Evolutionary conservation across 345 rosid genomes (phyloP), one percentile per base, ranked within the genome.

Genomic region (Laguncularia racemosa): DNA sequence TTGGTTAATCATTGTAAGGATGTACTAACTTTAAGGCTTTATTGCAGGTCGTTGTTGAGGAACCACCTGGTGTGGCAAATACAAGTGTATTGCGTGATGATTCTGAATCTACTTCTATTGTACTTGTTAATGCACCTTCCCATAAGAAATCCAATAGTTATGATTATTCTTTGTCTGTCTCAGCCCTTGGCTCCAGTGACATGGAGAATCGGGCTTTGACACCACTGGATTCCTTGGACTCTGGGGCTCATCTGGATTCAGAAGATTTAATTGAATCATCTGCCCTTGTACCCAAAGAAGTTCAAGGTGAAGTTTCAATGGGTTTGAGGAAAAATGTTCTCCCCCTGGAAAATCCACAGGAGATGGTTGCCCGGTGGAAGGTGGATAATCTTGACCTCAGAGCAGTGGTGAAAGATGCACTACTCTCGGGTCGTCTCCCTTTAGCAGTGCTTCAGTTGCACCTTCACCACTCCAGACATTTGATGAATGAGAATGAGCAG

Each of bases 331-430:
- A 76, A 71, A 78, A 76, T 60, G 67, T 70, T 59, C 82, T 86
- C 71, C 88, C 95, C 48, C 62, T 80, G 70, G 99, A 93, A 77
- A 93, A 89, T 70, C 91, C 99, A 38, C 76, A 77, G 71, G 97
- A 93, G 78, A 93, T 93, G 99, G 81, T 93, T 82, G 85, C 90
- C 64, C 91, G 99, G 45, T 93, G 99, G 99, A 87, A 81, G 76
- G 44, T 77, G 65, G 78, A 81, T 74, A 83, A 89, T 56, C 71
- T 89, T 76, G 97, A 93, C 70, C 74, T 87, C 55, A 82, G 84
- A 74, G 80, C 91, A 53, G 95, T 93, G 43, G 99, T 93, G 53
- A 81, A 83, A 74, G 99, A 93, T 76, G 99, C 99, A 63, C 71
- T 93, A 56, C 81, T 76, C 68, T 85, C 97, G 17, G 97, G 92